A percentile compares a stretch with the other conserved stretches of the same genome.
Conservation (phyloP, 768 basidiomycete genomes). For the Pleurotus tuoliensis region DNA sequence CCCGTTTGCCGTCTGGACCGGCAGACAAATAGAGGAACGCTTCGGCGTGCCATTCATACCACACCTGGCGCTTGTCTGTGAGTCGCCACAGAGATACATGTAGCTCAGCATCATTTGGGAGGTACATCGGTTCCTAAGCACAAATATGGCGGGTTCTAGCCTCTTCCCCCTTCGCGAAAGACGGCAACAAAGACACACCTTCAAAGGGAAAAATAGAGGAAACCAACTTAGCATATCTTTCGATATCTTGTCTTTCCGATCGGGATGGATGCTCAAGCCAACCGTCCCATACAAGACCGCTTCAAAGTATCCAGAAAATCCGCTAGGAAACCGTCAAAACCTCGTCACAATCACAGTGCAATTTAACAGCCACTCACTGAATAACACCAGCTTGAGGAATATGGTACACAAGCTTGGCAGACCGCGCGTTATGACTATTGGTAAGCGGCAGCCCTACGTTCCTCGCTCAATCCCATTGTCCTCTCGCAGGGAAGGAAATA, state of each 20-base stretch:
- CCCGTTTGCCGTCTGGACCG: not conserved
- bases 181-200: conserved; percentile 40
- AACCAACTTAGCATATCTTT: conserved; percentile 99
- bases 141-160: not conserved
- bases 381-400: conserved; percentile 93
- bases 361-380: conserved; percentile 46
- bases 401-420: conserved; percentile 81
- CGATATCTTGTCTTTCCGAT: conserved; percentile 78
- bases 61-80: conserved; percentile 84
- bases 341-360: too few species aligned
- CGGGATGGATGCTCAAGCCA: conserved; percentile 91
- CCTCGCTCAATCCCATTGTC: not conserved
- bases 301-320: conserved; percentile 96
- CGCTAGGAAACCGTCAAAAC: conserved; percentile 32
- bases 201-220: conserved; percentile 93
- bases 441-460: conserved; percentile 79
- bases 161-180: not conserved
- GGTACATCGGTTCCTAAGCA: conserved; percentile 82
- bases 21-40: conserved; percentile 56
- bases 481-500: too few species aligned
- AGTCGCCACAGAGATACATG: conserved; percentile 93
- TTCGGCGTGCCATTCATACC: conserved; percentile 99
- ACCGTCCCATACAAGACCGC: conserved; percentile 88
- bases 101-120: conserved; percentile 89
- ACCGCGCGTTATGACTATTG: conserved; percentile 94